These are phyloP conservation scores for Fusarium vanettenii DNA, from an alignment of 2,329 filamentous ascomycete species.

Conservation along the genomic window DNA sequence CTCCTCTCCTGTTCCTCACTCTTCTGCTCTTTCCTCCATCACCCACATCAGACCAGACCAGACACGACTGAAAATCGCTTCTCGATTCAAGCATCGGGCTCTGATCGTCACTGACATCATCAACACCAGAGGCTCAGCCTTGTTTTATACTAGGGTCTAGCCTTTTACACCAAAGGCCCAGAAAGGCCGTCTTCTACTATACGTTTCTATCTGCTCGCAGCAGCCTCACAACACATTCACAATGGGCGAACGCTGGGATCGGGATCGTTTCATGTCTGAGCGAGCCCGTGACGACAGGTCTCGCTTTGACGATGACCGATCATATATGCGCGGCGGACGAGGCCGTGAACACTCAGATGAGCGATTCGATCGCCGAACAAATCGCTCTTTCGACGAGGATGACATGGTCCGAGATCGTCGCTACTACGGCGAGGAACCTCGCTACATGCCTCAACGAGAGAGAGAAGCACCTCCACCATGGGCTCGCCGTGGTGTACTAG, in stretches of 20 bases:
- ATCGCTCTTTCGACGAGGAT: slow-evolving; percentile 61
- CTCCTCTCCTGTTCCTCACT: slow-evolving; percentile 4
- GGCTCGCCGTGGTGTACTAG: slow-evolving; percentile 67
- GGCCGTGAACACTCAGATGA: slow-evolving; percentile 61
- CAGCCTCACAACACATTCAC: slow-evolving; percentile 20
- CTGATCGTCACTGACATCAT: slow-evolving; percentile 7
- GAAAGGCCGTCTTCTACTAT: not conserved
- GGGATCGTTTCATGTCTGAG: slow-evolving; percentile 59
- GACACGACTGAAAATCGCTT: slow-evolving; percentile 14
- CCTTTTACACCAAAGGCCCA: not conserved
- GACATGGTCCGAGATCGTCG: slow-evolving; percentile 61
- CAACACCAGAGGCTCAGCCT: slow-evolving; percentile 6
- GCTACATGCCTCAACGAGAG: slow-evolving; percentile 48
- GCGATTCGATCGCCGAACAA: slow-evolving; percentile 58
- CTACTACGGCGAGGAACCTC: slow-evolving; percentile 66
- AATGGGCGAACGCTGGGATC: slow-evolving; percentile 63
- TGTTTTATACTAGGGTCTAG: not conserved
- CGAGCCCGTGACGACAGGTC: slow-evolving; percentile 55
- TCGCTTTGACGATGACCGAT: slow-evolving; percentile 67
- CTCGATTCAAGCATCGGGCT: not conserved
- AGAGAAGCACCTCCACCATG: slow-evolving; percentile 52
- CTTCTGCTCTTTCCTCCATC: slow-evolving; percentile 16
- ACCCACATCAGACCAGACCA: slow-evolving; percentile 1
- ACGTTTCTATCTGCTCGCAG: slow-evolving; percentile 21
- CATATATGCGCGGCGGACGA: slow-evolving; percentile 51